Conservation (phyloP, 2,329 filamentous ascomycete species). For the Exophiala viscosa region DNA sequence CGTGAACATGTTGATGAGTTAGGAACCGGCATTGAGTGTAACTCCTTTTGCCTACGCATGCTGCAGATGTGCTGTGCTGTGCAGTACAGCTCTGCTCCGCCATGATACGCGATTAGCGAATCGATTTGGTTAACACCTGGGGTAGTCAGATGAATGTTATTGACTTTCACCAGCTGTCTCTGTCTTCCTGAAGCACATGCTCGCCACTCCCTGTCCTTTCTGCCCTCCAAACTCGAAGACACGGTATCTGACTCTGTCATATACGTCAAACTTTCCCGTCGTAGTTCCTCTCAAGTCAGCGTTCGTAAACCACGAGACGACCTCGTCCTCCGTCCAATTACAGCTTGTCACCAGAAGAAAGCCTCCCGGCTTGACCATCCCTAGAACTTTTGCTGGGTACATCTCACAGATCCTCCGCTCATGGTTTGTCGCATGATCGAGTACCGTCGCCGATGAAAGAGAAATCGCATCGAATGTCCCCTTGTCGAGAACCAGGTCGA, state of each 20-base stretch:
- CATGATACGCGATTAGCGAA: neutral
- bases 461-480: conserved; percentile 96
- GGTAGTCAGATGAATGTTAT: neutral
- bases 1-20: conserved; percentile 44
- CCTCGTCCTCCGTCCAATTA: conserved; percentile 93
- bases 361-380: conserved; percentile 66
- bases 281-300: conserved; percentile 32
- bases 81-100: too few species aligned
- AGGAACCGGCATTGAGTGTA: neutral
- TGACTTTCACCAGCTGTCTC: conserved; percentile 17
- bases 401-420: conserved; percentile 63
- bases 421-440: conserved; percentile 27
- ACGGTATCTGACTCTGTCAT: conserved; percentile 71
- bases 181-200: conserved; percentile 69
- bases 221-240: conserved; percentile 85
- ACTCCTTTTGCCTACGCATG: too few species aligned
- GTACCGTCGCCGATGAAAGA: conserved; percentile 46
- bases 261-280: conserved; percentile 53
- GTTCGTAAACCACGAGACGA: conserved; percentile 71
- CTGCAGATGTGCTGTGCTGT: too few species aligned
- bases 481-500: conserved; percentile 94
- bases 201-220: conserved; percentile 85
- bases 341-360: conserved; percentile 87
- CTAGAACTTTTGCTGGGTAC: conserved; percentile 67
- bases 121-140: conserved; percentile 1